Percentiles rank a stretch among this genome's conserved stretches.
These are phyloP conservation scores for Cercospora beticola DNA, from an alignment of 2,329 filamentous ascomycete genomes.

Conservation along the genomic window DNA sequence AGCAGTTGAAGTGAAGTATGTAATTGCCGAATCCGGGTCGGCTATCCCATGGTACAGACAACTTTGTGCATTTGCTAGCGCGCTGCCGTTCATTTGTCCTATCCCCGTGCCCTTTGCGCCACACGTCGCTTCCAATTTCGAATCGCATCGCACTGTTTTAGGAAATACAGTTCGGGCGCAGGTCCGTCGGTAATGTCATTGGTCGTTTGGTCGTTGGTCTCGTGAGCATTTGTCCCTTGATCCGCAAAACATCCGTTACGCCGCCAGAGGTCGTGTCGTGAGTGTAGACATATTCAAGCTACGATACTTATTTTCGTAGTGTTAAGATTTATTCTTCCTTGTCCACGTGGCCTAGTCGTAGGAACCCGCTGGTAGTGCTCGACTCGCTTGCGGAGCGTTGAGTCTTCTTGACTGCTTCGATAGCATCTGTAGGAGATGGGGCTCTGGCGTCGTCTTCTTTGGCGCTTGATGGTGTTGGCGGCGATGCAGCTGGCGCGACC, in stretches of 20 bases:
- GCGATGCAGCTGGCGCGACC: constrained; percentile 17
- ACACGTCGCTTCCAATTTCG: neutral
- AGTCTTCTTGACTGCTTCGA: constrained; percentile 22
- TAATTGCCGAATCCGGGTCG: neutral
- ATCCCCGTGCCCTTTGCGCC: neutral
- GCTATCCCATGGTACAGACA: neutral
- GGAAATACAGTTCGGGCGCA: neutral
- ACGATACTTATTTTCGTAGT: neutral
- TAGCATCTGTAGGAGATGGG: constrained; percentile 7
- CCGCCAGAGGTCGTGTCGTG: neutral
- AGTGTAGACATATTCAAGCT: neutral
- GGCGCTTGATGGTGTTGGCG: constrained; percentile 1
- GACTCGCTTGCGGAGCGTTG: constrained; percentile 25
- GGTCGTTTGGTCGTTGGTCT: neutral
- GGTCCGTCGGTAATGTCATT: neutral
- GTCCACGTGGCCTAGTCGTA: constrained; percentile 21
- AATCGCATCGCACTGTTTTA: neutral
- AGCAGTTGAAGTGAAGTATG: constrained; percentile 7
- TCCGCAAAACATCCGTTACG: constrained; percentile 6
- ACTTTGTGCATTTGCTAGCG: neutral
- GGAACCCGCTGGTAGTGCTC: constrained; percentile 21
- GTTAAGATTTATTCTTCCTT: neutral
- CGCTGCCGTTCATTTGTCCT: neutral
- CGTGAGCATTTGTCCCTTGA: neutral
- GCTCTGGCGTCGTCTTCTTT: constrained; percentile 4